phyloP scores from a whole-genome alignment of 352 stramenopile genomes.

The Thalassiosira exigua region DNA sequence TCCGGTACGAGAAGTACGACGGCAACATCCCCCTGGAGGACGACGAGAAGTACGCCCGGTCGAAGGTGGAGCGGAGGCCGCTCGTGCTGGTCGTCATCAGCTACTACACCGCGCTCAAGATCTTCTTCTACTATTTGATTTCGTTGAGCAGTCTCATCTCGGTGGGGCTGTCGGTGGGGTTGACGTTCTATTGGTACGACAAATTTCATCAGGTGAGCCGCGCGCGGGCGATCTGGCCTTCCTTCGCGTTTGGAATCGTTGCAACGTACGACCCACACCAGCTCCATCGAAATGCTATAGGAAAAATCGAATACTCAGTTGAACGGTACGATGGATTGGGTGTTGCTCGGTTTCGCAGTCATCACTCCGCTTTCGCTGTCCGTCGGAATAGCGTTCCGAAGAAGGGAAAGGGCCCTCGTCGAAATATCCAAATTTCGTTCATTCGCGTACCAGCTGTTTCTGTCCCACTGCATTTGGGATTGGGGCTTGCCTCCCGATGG shows the following conservation, averaged over 20 bases:
- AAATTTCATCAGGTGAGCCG: conserved; percentile 31
- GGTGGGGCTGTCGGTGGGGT: conserved; percentile 34
- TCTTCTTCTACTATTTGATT: conserved; percentile 68
- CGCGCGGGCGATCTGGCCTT: too few species aligned
- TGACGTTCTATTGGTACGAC: conserved; percentile 68
- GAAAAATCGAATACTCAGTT: conserved; percentile 12
- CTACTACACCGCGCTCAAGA: conserved; percentile 60
- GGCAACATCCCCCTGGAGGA: conserved; percentile 37
- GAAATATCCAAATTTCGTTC: conserved; percentile 60
- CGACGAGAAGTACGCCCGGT: conserved; percentile 49
- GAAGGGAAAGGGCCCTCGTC: conserved; percentile 62
- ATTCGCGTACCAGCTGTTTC: conserved; percentile 61
- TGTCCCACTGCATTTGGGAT: conserved; percentile 66
- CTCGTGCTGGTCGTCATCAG: conserved; percentile 30
- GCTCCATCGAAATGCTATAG: too few species aligned
- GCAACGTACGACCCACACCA: too few species aligned
- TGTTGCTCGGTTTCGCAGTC: conserved; percentile 69
- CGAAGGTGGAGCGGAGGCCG: conserved; percentile 38
- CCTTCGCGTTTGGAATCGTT: too few species aligned
- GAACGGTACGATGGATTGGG: conserved; percentile 64
- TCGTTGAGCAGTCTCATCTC: conserved; percentile 62
- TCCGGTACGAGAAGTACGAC: conserved; percentile 28
- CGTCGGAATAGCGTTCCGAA: conserved; percentile 62
- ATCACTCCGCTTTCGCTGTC: conserved; percentile 58
- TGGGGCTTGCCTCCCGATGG: conserved; percentile 46